Evolutionary conservation across 2,329 filamentous ascomycete species (phyloP), one percentile per base, ranked within the genome.

Genomic region (Trichothecium roseum): DNA sequence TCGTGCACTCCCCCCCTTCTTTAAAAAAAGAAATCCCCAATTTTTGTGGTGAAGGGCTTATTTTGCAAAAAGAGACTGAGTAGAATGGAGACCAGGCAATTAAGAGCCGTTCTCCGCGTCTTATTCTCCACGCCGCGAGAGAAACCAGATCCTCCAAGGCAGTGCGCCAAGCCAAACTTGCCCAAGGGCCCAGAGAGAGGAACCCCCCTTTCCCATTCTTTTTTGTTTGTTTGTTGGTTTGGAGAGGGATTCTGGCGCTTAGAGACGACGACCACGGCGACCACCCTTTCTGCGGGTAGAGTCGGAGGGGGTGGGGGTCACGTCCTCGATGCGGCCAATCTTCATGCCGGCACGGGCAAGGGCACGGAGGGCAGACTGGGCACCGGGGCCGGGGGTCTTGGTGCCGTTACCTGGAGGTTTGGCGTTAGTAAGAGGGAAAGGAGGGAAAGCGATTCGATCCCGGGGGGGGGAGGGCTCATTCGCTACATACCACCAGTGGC

Each of bases 231-330:
- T 33, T 20, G 20, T 22, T 30, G 24, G 6, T 16, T 29, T 10
- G 10, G 17, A 9, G 14, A 14, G 28, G 18, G 18, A 17, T 20
- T 22, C 14, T 12, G 32, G 37, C 30, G 36, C 69, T 84, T 75
- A 98, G 70, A 98, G 84, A 94, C 91, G 89, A 74, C 91, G 91
- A 96, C 91, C 91, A 84, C 91, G 89, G 72, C 91, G 88, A 95
- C 91, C 91, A 76, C 91, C 91, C 87, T 98, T 98, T 76, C 89
- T 88, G 73, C 91, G 85, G 61, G 91, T 98, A 67, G 86, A 94
- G 72, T 98, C 91, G 68, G 91, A 98, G 57, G 93, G 91, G 44
- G 91, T 98, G 57, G 91, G 91, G 57, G 93, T 98, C 49, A 98
- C 91, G 66, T 98, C 91, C 83, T 98, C 91, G 60, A 98, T 98